These are phyloP conservation scores for Earliella scabrosa DNA, from an alignment of 1,284 basidiomycete species.

Conservation along the genomic window DNA sequence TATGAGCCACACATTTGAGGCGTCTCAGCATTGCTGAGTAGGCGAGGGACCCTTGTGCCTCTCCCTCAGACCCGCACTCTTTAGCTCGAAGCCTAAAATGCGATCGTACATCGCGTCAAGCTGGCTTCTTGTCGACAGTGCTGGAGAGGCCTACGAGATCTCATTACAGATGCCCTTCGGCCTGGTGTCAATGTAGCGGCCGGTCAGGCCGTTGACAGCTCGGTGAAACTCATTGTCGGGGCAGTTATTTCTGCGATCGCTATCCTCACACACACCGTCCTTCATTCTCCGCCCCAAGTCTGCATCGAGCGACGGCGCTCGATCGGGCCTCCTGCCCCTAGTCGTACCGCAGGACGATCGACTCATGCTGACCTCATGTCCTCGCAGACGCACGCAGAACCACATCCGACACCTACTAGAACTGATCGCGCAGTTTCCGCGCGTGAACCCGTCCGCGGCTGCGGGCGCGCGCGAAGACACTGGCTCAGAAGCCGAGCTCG, in stretches of 20 bases:
- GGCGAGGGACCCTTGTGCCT: too few relatives aligned
- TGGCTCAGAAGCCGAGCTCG: slow-evolving; percentile 52
- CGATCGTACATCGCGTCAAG: too few relatives aligned
- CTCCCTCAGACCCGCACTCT: too few relatives aligned
- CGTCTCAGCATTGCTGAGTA: too few relatives aligned
- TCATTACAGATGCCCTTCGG: not conserved
- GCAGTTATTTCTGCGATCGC: not conserved
- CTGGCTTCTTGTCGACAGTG: too few relatives aligned
- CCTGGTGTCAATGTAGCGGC: not conserved
- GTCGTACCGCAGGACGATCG: not conserved
- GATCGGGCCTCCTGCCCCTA: not conserved
- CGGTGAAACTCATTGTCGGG: not conserved
- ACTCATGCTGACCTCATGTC: slow-evolving; percentile 2
- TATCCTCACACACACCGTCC: not conserved
- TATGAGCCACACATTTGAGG: too few relatives aligned
- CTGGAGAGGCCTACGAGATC: too few relatives aligned
- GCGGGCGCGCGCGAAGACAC: not conserved
- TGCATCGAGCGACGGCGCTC: not conserved
- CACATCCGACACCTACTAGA: slow-evolving; percentile 74
- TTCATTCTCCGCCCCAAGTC: not conserved
- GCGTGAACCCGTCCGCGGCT: slow-evolving; percentile 62
- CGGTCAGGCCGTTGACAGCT: not conserved
- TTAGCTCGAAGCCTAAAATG: too few relatives aligned
- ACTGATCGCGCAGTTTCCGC: slow-evolving; percentile 79
- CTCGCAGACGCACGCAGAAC: slow-evolving; percentile 58